phyloP scores from a whole-genome alignment of 352 stramenopile species.

The Globisporangium parvum region DNA sequence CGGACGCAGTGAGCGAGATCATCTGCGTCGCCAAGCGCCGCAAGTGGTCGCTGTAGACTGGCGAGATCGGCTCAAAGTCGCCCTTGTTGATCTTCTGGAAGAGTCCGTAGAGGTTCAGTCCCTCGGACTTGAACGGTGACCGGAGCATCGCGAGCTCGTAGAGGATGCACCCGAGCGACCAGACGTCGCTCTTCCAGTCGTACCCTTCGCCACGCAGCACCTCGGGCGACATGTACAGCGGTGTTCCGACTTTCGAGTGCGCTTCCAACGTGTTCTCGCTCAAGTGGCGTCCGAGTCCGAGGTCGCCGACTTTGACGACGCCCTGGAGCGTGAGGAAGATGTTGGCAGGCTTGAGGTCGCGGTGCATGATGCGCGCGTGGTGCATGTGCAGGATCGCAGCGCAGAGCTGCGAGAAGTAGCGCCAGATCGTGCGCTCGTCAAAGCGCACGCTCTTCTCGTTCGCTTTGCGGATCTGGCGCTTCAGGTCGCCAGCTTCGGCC shows the following conservation, averaged over 20 bases:
- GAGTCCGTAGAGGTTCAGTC: conserved; percentile 85
- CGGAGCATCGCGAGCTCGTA: conserved; percentile 94
- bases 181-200: conserved; percentile 95
- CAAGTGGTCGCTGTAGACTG: conserved; percentile 63
- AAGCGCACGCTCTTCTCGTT: conserved; percentile 80
- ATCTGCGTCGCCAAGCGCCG: conserved; percentile 55
- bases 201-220: conserved; percentile 91
- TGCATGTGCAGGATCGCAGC: conserved; percentile 87
- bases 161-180: conserved; percentile 92
- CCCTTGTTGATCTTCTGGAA: conserved; percentile 92
- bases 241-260: conserved; percentile 90
- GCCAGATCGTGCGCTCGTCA: conserved; percentile 91
- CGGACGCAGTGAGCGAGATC: conserved; percentile 52
- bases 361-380: conserved; percentile 89
- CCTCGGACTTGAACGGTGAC: conserved; percentile 92
- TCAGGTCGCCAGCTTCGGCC: conserved; percentile 91
- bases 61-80: conserved; percentile 58
- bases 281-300: conserved; percentile 69
- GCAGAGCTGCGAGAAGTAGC: conserved; percentile 90
- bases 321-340: conserved; percentile 91
- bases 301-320: conserved; percentile 86
- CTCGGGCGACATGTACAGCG: conserved; percentile 94
- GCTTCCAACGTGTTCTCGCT: conserved; percentile 80
- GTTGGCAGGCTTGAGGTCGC: conserved; percentile 93
- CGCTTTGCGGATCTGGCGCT: conserved; percentile 90